A percentile compares a stretch with the other conserved stretches of the same genome.
Conservation (phyloP, 2,329 filamentous ascomycete species). For the Celoporthe dispersa region DNA sequence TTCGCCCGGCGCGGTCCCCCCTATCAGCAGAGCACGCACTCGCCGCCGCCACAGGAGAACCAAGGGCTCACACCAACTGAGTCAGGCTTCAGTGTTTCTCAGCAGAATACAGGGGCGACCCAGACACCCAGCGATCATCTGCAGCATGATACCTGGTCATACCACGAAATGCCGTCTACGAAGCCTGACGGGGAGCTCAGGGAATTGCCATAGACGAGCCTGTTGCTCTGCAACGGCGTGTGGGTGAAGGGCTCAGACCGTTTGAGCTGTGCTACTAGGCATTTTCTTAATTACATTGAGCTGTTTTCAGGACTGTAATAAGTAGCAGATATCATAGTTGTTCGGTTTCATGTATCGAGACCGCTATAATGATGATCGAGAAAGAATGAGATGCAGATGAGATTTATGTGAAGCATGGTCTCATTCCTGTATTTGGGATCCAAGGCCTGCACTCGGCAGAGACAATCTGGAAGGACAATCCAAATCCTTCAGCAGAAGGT, state of each 20-base stretch:
- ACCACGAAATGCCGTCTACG: slow-evolving; percentile 38
- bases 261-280: not conserved
- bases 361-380: not conserved
- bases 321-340: not conserved
- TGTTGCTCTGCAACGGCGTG: not conserved
- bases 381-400: not conserved
- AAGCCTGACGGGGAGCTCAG: slow-evolving; percentile 39
- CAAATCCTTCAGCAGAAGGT: no score
- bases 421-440: not conserved
- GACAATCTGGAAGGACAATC: no score
- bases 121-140: slow-evolving; percentile 14
- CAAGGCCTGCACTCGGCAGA: no score
- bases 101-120: not conserved
- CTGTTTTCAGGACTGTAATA: not conserved
- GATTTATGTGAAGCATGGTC: not conserved
- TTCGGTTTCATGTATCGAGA: not conserved
- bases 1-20: slow-evolving; percentile 1
- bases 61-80: slow-evolving; percentile 12
- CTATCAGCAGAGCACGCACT: slow-evolving; percentile 13
- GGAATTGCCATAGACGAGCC: slow-evolving; percentile 35
- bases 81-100: slow-evolving; percentile 16
- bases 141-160: slow-evolving; percentile 25
- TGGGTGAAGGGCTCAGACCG: not conserved
- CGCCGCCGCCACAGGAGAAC: slow-evolving; percentile 16
- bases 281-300: not conserved